Base-by-base conservation (phyloP, 495 filamentous ascomycete genomes). In the Eremomyces bilateralis region DNA sequence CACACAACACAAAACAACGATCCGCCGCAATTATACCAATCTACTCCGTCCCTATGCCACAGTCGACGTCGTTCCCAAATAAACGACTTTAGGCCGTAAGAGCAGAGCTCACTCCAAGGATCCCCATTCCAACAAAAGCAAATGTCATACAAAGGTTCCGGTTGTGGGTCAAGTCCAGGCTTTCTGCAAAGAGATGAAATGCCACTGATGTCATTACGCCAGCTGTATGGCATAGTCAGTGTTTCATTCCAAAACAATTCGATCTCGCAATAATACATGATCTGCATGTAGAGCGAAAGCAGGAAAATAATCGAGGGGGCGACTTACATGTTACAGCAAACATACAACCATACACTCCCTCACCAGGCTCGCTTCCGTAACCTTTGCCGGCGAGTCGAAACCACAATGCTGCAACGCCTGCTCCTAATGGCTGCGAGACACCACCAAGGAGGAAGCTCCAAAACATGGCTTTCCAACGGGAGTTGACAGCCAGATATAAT, bases 191-290 rank as follows among this genome's bases (percentile, higher is more conserved):
- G 1, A 97, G 59, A 55, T 88, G 78, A 48, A 97, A 53, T 4
- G 75, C 83, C 20, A 97, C 88, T 37, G 71, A 83, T 20, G 77
- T 73, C 88, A 97, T 95, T 38, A 97, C 84, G 1, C 88, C 88
- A 0, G 84, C 76, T 53, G 48, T 43, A 17, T 20, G 8, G 13
- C 27, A 37, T 19, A 22, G 4, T 19, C 12, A 4, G 18, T 4
- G 15, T 24, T n/a, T 29, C n/a, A n/a, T n/a, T n/a, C n/a, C n/a
- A n/a, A n/a, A n/a, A n/a, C n/a, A n/a, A n/a, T n/a, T n/a, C n/a
- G n/a, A n/a, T n/a, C n/a, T n/a, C n/a, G n/a, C n/a, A n/a, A n/a
- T n/a, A n/a, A n/a, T n/a, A n/a, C n/a, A n/a, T n/a, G n/a, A n/a
- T n/a, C n/a, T n/a, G n/a, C n/a, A n/a, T n/a, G n/a, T n/a, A n/a